Conservation (phyloP, 225 moss, liverwort and hornwort genomes). For the Straminergon stramineum region DNA sequence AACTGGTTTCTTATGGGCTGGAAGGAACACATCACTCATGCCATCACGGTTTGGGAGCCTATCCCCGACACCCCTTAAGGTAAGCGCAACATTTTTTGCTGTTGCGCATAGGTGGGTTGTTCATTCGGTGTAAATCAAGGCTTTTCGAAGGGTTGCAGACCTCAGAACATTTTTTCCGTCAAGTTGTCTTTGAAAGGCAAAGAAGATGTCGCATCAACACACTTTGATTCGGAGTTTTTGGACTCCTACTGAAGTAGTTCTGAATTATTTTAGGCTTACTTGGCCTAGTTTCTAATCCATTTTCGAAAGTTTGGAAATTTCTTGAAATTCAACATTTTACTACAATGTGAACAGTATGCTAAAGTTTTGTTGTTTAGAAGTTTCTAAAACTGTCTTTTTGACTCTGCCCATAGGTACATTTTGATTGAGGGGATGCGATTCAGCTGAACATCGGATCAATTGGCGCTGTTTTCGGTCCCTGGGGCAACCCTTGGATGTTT, state of each 20-base stretch:
- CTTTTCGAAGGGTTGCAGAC: not conserved
- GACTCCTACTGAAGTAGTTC: too few species aligned
- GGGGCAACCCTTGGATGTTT: not conserved
- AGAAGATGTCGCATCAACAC: too few species aligned
- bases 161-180: not conserved
- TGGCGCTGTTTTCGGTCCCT: not conserved
- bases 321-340: not conserved
- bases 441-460: not conserved
- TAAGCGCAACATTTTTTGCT: not conserved
- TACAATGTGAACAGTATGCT: not conserved
- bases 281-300: not conserved
- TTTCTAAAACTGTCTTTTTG: not conserved
- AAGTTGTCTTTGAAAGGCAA: not conserved
- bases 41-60: conserved; percentile 46
- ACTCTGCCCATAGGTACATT: not conserved
- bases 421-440: not conserved
- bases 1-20: conserved; percentile 65
- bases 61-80: conserved; percentile 9
- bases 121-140: too few species aligned
- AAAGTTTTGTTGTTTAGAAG: not conserved
- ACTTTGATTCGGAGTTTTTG: not conserved
- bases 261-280: not conserved
- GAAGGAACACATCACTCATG: conserved; percentile 48
- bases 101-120: not conserved
- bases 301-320: not conserved